Conservation (phyloP, 352 stramenopile genomes). For the Pythium brachiatum region DNA sequence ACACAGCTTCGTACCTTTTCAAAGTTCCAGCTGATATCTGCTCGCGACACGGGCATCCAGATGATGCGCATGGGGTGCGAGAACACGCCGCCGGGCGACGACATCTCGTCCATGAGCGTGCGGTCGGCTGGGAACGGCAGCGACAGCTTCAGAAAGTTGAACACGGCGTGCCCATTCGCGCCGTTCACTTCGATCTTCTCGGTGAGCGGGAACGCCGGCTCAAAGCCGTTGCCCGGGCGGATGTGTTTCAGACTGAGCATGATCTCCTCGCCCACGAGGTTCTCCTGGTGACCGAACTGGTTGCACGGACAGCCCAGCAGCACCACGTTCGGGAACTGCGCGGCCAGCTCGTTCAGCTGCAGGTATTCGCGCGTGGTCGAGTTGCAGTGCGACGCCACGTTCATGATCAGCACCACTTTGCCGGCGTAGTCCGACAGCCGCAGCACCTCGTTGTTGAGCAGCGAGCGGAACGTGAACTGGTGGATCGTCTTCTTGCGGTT, state of each 20-base stretch:
- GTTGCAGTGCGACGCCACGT: slow-evolving; percentile 82
- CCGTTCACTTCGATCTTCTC: slow-evolving; percentile 83
- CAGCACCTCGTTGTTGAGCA: slow-evolving; percentile 56
- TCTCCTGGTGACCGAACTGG: slow-evolving; percentile 83
- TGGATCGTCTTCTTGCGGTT: slow-evolving; percentile 60
- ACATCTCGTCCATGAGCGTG: slow-evolving; percentile 81
- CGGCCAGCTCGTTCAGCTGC: slow-evolving; percentile 67
- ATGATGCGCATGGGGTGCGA: slow-evolving; percentile 82
- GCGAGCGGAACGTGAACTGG: slow-evolving; percentile 75
- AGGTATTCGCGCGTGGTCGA: slow-evolving; percentile 71
- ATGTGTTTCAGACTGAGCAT: slow-evolving; percentile 72
- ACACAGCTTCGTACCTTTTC: slow-evolving; percentile 52
- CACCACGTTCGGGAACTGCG: slow-evolving; percentile 60
- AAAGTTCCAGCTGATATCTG: slow-evolving; percentile 84
- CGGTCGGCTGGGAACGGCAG: slow-evolving; percentile 70
- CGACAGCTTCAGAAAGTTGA: slow-evolving; percentile 75
- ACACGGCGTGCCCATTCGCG: slow-evolving; percentile 71
- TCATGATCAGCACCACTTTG: slow-evolving; percentile 68
- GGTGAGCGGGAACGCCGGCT: slow-evolving; percentile 65
- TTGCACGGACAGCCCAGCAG: slow-evolving; percentile 79
- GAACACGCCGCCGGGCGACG: slow-evolving; percentile 68
- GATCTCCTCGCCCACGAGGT: slow-evolving; percentile 78
- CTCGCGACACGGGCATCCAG: slow-evolving; percentile 79
- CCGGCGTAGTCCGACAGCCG: slow-evolving; percentile 63
- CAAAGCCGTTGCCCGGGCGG: slow-evolving; percentile 66